Conservation (phyloP, 306 rosid genomes). For the Cucumis cinereus region DNA sequence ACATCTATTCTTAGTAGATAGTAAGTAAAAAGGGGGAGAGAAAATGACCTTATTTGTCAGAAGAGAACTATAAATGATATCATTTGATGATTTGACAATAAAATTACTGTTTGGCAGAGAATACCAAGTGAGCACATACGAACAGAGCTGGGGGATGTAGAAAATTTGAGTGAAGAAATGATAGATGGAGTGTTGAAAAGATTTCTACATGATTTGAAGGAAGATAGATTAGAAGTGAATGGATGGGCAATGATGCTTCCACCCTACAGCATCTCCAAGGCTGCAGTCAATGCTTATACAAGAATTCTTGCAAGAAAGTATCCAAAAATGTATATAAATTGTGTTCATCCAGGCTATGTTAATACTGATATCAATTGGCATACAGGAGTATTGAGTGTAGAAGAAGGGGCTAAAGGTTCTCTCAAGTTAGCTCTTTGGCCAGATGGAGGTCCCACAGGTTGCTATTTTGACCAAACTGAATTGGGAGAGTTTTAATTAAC, state of each 20-base stretch:
- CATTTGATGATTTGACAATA: background rate
- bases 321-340: constrained; percentile 33
- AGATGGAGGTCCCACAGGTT: constrained; percentile 31
- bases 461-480: constrained; percentile 34
- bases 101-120: constrained; percentile 28
- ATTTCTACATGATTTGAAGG: constrained; percentile 29
- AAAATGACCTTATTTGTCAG: background rate
- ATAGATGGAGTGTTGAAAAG: constrained; percentile 31
- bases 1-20: background rate
- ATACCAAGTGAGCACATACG: constrained; percentile 31
- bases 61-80: background rate
- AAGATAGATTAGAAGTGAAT: constrained; percentile 31
- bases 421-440: constrained; percentile 34
- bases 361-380: constrained; percentile 38
- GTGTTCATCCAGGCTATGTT: constrained; percentile 50
- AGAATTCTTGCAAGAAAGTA: constrained; percentile 37
- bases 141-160: constrained; percentile 27
- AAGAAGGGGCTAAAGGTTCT: constrained; percentile 46
- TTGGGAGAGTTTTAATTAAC: constrained; percentile 25
- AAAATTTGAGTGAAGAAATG: constrained; percentile 30
- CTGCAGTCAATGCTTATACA: constrained; percentile 35
- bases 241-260: constrained; percentile 56
- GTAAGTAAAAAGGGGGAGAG: background rate
- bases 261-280: constrained; percentile 41
- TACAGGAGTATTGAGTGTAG: constrained; percentile 24